phyloP scores from a whole-genome alignment of 352 stramenopile genomes.

The Phytopythium sindhum region DNA sequence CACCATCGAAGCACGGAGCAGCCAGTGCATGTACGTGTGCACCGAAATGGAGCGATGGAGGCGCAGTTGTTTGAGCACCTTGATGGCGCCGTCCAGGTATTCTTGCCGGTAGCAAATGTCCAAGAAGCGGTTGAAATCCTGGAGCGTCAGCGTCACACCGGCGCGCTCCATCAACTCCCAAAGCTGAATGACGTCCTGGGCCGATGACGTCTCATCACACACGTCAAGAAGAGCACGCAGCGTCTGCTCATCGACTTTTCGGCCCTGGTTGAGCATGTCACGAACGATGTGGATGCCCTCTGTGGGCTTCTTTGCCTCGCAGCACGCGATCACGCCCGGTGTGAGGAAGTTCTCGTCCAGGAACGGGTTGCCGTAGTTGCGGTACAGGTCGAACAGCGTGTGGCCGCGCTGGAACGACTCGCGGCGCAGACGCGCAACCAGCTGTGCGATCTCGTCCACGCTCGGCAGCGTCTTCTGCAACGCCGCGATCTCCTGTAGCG shows the following conservation, averaged over 20 bases:
- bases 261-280: slow-evolving; percentile 82
- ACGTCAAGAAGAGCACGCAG: slow-evolving; percentile 67
- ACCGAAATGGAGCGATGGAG: slow-evolving; percentile 55
- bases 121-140: slow-evolving; percentile 66
- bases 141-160: slow-evolving; percentile 45
- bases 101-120: slow-evolving; percentile 77
- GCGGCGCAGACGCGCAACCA: slow-evolving; percentile 56
- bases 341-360: slow-evolving; percentile 81
- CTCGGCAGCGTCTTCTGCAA: slow-evolving; percentile 75
- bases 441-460: slow-evolving; percentile 51
- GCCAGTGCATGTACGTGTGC: slow-evolving; percentile 85
- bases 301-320: slow-evolving; percentile 65
- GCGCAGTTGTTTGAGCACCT: slow-evolving; percentile 74
- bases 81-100: slow-evolving; percentile 75
- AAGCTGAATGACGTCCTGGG: slow-evolving; percentile 59
- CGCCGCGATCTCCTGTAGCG: slow-evolving; percentile 65
- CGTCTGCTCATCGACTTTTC: slow-evolving; percentile 76
- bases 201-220: slow-evolving; percentile 65
- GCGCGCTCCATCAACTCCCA: slow-evolving; percentile 70
- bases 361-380: slow-evolving; percentile 83
- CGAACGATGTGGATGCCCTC: slow-evolving; percentile 76
- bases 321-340: slow-evolving; percentile 75
- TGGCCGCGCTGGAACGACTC: slow-evolving; percentile 77
- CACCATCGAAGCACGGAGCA: slow-evolving; percentile 71
- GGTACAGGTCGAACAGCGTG: slow-evolving; percentile 81